Conservation (phyloP, 2,329 filamentous ascomycete species). For the Microsporum canis region DNA sequence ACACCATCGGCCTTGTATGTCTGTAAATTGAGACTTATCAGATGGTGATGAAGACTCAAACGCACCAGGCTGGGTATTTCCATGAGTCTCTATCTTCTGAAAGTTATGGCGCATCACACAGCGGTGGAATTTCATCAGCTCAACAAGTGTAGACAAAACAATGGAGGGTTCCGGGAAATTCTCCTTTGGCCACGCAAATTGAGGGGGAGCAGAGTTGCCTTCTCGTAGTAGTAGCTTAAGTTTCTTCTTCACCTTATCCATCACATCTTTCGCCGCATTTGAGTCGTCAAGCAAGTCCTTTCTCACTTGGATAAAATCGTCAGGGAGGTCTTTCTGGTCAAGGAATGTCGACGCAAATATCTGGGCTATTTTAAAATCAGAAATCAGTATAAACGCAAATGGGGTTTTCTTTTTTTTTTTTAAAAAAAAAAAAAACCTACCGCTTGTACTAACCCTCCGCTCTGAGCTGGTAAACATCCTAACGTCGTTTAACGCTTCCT, state of each 20-base stretch:
- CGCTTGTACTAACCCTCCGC: slow-evolving; percentile 79
- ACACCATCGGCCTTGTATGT: slow-evolving; percentile 87
- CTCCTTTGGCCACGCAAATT: slow-evolving; percentile 92
- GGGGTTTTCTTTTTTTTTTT: no score
- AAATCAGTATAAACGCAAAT: no score
- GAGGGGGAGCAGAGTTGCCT: slow-evolving; percentile 82
- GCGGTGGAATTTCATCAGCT: slow-evolving; percentile 95
- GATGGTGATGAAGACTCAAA: slow-evolving; percentile 11
- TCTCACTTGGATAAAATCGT: slow-evolving; percentile 78
- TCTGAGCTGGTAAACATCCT: slow-evolving; percentile 94
- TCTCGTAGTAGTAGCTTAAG: slow-evolving; percentile 83
- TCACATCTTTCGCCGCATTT: slow-evolving; percentile 96
- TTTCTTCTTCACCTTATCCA: slow-evolving; percentile 99
- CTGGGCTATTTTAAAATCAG: slow-evolving; percentile 47
- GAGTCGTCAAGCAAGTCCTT: slow-evolving; percentile 96
- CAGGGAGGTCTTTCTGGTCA: slow-evolving; percentile 69
- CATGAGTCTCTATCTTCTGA: slow-evolving; percentile 53
- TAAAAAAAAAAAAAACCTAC: slow-evolving; percentile 24
- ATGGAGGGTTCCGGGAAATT: slow-evolving; percentile 90
- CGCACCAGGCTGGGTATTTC: slow-evolving; percentile 11
- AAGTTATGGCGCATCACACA: slow-evolving; percentile 94
- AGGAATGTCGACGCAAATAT: slow-evolving; percentile 90
- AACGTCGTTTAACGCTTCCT: slow-evolving; percentile 82
- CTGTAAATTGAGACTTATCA: slow-evolving; percentile 46
- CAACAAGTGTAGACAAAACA: slow-evolving; percentile 82